Percentiles rank a stretch among this genome's conserved stretches.
These are phyloP conservation scores for Aspergillus novoparasiticus DNA, from an alignment of 2,329 filamentous ascomycete genomes.

Conservation along the genomic window DNA sequence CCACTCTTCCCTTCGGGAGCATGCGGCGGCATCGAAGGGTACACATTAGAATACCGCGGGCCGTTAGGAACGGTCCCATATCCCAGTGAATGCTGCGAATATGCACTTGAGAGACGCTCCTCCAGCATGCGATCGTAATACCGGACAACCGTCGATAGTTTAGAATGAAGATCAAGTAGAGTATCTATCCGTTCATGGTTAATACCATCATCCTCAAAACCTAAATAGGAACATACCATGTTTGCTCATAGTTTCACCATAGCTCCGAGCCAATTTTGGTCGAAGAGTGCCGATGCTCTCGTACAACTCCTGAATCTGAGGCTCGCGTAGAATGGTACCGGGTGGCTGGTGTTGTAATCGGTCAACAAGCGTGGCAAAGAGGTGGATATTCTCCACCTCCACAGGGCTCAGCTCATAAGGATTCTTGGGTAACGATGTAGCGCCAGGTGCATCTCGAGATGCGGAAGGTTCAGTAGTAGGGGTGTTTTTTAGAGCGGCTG, in stretches of 20 bases:
- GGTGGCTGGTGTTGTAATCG: constrained; percentile 92
- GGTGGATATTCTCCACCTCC: constrained; percentile 95
- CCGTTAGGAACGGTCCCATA: constrained; percentile 55
- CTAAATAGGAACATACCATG: constrained; percentile 66
- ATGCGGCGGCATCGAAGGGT: constrained; percentile 68
- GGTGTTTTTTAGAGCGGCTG: constrained; percentile 80
- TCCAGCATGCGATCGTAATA: constrained; percentile 99
- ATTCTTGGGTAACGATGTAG: constrained; percentile 70
- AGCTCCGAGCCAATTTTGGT: constrained; percentile 91
- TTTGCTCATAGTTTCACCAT: constrained; percentile 99
- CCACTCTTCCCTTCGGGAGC: constrained; percentile 53
- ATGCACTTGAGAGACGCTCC: constrained; percentile 89
- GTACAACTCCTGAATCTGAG: constrained; percentile 96
- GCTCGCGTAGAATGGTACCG: constrained; percentile 92
- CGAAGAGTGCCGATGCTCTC: constrained; percentile 93
- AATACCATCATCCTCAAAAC: constrained; percentile 15
- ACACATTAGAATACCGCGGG: constrained; percentile 61
- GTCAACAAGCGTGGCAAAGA: constrained; percentile 93
- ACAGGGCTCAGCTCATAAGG: constrained; percentile 92
- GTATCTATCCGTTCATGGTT: constrained; percentile 63
- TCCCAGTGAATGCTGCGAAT: constrained; percentile 75
- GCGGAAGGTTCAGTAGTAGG: constrained; percentile 57
- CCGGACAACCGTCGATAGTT: constrained; percentile 90
- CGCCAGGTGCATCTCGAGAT: constrained; percentile 52
- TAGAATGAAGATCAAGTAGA: constrained; percentile 88